A percentile compares a stretch with the other conserved stretches of the same genome.
phyloP scores from a whole-genome alignment of 1,139 yeast genomes.

The Yamadazyma atmosphaerica region DNA sequence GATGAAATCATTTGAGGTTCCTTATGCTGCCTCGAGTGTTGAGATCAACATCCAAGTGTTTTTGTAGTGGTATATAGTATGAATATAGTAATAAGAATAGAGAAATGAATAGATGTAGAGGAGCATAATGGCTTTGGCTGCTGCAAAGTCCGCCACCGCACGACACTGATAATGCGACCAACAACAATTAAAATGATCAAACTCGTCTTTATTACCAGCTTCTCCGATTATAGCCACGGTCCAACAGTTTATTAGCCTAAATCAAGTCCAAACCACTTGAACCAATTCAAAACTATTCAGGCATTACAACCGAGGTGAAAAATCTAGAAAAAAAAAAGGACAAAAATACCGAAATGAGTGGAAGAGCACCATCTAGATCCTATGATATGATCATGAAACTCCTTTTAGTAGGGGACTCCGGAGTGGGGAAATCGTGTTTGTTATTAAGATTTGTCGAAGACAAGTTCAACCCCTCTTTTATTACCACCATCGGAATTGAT shows the following conservation, averaged over 20 bases:
- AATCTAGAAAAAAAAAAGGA: no score
- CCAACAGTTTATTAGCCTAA: no score
- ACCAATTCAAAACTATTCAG: background rate
- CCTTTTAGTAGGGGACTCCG: conserved; percentile 93
- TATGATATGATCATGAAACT: conserved; percentile 95
- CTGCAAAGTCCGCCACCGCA: no score
- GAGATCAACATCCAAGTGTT: conserved; percentile 89
- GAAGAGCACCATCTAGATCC: conserved; percentile 70
- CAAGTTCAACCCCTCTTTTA: conserved; percentile 93
- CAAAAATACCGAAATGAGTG: conserved; percentile 41
- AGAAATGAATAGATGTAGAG: background rate
- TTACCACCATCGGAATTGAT: conserved; percentile 97
- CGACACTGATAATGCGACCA: no score
- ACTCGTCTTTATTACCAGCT: no score
- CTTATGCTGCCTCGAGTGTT: conserved; percentile 88
- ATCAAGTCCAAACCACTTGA: background rate
- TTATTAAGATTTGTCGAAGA: conserved; percentile 94
- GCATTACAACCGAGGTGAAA: no score
- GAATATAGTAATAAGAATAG: background rate
- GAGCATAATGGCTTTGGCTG: no score
- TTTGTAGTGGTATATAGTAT: conserved; percentile 21
- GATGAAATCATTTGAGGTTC: conserved; percentile 80
- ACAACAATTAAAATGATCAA: no score
- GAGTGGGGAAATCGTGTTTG: conserved; percentile 95
- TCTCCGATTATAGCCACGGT: no score